These are phyloP conservation scores for Tolypocladium ophioglossoides DNA, from an alignment of 2,329 filamentous ascomycete genomes.

Conservation along the genomic window DNA sequence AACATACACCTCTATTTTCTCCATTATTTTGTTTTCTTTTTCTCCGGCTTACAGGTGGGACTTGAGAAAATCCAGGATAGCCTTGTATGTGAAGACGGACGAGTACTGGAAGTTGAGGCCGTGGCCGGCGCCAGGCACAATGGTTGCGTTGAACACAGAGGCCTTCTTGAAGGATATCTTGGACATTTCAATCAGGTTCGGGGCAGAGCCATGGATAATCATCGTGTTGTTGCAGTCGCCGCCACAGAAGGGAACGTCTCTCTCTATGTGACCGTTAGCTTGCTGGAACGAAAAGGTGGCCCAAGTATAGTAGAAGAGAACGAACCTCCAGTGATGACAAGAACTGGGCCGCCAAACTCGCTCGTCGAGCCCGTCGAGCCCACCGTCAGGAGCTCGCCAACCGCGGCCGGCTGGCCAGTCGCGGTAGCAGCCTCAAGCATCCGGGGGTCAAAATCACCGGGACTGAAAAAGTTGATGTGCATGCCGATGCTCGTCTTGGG, in stretches of 20 bases:
- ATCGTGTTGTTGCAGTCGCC: constrained; percentile 43
- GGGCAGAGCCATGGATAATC: constrained; percentile 22
- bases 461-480: constrained; percentile 41
- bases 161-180: constrained; percentile 31
- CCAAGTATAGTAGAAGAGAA: neutral
- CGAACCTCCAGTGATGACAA: constrained; percentile 47
- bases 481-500: constrained; percentile 33
- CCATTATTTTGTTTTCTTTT: neutral
- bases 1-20: neutral
- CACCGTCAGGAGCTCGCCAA: constrained; percentile 49
- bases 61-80: constrained; percentile 24
- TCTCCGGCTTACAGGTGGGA: neutral
- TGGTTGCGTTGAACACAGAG: constrained; percentile 37
- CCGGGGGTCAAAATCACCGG: constrained; percentile 42
- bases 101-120: constrained; percentile 37
- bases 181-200: constrained; percentile 30
- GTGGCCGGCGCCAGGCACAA: constrained; percentile 42
- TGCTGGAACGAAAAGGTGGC: neutral
- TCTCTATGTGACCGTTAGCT: constrained; percentile 17
- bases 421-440: constrained; percentile 34
- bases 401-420: constrained; percentile 44
- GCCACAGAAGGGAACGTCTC: constrained; percentile 48
- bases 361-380: constrained; percentile 23
- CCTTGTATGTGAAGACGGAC: constrained; percentile 18
- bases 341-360: constrained; percentile 40